Evolutionary conservation across 345 rosid species (phyloP).

Genomic region (Salix arbutifolia): DNA sequence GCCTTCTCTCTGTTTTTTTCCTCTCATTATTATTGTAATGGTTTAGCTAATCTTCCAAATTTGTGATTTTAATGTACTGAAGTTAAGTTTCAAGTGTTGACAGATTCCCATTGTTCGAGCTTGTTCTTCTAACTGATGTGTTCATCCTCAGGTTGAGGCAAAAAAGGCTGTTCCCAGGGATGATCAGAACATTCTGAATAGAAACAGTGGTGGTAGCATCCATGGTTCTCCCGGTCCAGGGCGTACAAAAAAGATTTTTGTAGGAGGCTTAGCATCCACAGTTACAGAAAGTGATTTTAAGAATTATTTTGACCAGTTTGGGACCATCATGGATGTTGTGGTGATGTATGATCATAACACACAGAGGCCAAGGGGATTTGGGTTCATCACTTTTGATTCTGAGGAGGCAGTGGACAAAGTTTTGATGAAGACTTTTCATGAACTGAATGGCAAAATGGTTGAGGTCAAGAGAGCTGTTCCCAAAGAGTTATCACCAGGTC

Average conservation of each 20-base stretch:
- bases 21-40: constrained; percentile 9
- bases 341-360: constrained; percentile 87
- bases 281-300: constrained; percentile 71
- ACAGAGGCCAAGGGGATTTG: constrained; percentile 76
- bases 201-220: constrained; percentile 43
- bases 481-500: constrained; percentile 73
- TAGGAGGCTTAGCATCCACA: constrained; percentile 79
- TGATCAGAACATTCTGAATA: constrained; percentile 56
- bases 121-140: constrained; percentile 20
- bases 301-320: constrained; percentile 75
- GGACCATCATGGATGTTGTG: constrained; percentile 68
- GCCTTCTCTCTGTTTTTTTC: constrained; percentile 6
- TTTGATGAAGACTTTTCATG: constrained; percentile 63
- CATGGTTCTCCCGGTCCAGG: constrained; percentile 70
- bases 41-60: neutral
- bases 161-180: constrained; percentile 80
- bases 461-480: constrained; percentile 82
- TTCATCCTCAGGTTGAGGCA: constrained; percentile 62
- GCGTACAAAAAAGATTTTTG: constrained; percentile 70
- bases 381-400: constrained; percentile 70
- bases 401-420: constrained; percentile 75
- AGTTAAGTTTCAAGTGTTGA: neutral
- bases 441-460: constrained; percentile 74
- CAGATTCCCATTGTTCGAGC: constrained; percentile 5
- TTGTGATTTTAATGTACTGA: neutral